Conservation (phyloP, 2,329 filamentous ascomycete genomes). For the Hypoxylon sp. region DNA sequence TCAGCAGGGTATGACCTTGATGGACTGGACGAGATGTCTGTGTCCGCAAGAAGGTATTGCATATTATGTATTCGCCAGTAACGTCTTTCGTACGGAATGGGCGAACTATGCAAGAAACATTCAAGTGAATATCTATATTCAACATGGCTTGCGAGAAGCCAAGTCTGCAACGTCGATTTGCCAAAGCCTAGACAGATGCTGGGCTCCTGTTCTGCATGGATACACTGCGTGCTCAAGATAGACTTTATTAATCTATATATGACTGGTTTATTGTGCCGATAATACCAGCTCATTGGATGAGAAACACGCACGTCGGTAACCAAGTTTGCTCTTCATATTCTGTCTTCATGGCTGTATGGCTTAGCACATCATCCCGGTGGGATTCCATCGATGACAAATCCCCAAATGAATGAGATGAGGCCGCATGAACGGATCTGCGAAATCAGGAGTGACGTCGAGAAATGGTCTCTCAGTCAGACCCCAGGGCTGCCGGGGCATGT, state of each 20-base stretch:
- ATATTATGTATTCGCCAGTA: not conserved
- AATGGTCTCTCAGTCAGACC: not conserved
- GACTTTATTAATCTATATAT: not conserved
- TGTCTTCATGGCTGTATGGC: not conserved
- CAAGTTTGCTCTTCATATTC: not conserved
- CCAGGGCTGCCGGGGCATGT: too few relatives aligned
- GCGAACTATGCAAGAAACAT: not conserved
- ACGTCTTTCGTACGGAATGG: not conserved
- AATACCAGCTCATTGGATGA: not conserved
- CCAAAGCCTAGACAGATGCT: constrained; percentile 1
- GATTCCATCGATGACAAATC: not conserved
- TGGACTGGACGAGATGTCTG: too few relatives aligned
- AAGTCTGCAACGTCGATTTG: not conserved
- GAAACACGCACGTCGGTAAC: not conserved
- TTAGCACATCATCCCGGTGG: constrained; percentile 19
- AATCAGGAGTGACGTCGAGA: constrained; percentile 17
- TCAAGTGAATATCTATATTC: not conserved
- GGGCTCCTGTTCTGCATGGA: not conserved
- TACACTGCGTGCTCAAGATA: constrained; percentile 21
- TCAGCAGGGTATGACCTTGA: not conserved
- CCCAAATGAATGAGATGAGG: not conserved
- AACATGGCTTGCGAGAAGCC: not conserved
- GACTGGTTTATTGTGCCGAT: not conserved
- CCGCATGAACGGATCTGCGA: constrained; percentile 2
- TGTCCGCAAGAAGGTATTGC: too few relatives aligned